These are phyloP conservation scores for Ceraceosorus bombacis DNA, from an alignment of 1,284 basidiomycete genomes.

Conservation along the genomic window DNA sequence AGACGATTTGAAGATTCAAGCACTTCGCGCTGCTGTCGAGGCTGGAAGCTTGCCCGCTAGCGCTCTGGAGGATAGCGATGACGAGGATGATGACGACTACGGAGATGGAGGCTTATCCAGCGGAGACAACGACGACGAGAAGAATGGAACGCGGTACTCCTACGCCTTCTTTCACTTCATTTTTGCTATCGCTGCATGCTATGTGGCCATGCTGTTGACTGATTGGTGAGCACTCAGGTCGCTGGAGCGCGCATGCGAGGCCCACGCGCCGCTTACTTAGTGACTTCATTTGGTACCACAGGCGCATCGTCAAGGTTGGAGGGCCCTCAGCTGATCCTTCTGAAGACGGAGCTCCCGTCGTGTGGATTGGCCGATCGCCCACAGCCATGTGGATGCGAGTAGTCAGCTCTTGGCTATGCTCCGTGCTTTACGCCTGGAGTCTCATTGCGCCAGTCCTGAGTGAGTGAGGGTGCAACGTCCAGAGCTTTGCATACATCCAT, in stretches of 20 bases:
- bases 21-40: slow-evolving; percentile 86
- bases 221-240: slow-evolving; percentile 69
- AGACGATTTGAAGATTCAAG: slow-evolving; percentile 86
- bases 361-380: slow-evolving; percentile 89
- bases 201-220: slow-evolving; percentile 94
- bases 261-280: neutral
- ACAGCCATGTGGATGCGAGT: slow-evolving; percentile 99
- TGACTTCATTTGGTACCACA: slow-evolving; percentile 14
- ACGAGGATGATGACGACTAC: slow-evolving; percentile 61
- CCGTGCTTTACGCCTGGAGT: slow-evolving; percentile 38
- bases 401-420: slow-evolving; percentile 68
- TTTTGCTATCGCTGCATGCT: slow-evolving; percentile 92
- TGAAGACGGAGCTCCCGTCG: slow-evolving; percentile 59
- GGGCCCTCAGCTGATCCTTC: slow-evolving; percentile 35
- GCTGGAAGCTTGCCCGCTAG: slow-evolving; percentile 91
- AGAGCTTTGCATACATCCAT: neutral
- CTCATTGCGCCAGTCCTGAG: slow-evolving; percentile 74
- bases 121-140: slow-evolving; percentile 79
- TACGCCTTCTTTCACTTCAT: slow-evolving; percentile 99
- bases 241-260: too few relatives aligned
- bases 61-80: slow-evolving; percentile 69
- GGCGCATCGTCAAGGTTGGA: slow-evolving; percentile 32
- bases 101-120: slow-evolving; percentile 32
- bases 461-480: slow-evolving; percentile 56
- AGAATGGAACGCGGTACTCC: slow-evolving; percentile 92